Base-by-base conservation (phyloP, 2,329 filamentous ascomycete genomes). In the Trichoderma atroviride region DNA sequence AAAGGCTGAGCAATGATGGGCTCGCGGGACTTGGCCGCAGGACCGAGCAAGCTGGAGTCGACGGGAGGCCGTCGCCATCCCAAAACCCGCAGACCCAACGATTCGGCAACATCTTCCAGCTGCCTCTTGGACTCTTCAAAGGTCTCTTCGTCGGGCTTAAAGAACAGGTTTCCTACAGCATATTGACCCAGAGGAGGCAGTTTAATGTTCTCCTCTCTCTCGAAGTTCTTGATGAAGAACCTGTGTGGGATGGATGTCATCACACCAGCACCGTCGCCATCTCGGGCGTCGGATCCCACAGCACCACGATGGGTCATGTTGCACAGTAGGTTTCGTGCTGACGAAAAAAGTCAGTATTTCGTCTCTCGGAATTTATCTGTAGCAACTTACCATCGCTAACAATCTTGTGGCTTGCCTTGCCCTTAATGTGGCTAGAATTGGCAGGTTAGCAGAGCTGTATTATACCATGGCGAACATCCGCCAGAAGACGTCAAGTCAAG, bases 251-350 rank as follows among this genome's bases (percentile, higher is more conserved):
- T 97, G 71, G 94, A 97, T 74, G 95, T 98, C 96, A 99, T 99
- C 79, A 98, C 95, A 88, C 96, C 96, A 76, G 96, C 96, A 81
- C 96, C 96, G 80, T 99, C 96, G 80, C 96, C 96, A 80, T 99
- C 96, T 86, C 96, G 92, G 78, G 94, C 94, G 85, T 99, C 96
- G 71, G 96, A 98, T 75, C 96, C 96, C 76, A 98, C 95, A 73
- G 96, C 96, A 86, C 96, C 96, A 81, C 96, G 92, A 86, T 99
- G 96, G 86, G 96, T 98, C 96, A 99, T 99, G 88, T 99, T 98
- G 87, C 96, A 99, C 73, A 99, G 90, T 72, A 99, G 87, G 82
- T 94, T 97, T 74, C 93, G 92, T 74, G 94, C 93, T 96, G 73
- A n/a, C 33, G 14, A 27, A 47, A 47, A 59, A 59, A 14, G 43